These are phyloP conservation scores for Penicillium verrucosum DNA, from an alignment of 2,329 filamentous ascomycete genomes.

Conservation along the genomic window DNA sequence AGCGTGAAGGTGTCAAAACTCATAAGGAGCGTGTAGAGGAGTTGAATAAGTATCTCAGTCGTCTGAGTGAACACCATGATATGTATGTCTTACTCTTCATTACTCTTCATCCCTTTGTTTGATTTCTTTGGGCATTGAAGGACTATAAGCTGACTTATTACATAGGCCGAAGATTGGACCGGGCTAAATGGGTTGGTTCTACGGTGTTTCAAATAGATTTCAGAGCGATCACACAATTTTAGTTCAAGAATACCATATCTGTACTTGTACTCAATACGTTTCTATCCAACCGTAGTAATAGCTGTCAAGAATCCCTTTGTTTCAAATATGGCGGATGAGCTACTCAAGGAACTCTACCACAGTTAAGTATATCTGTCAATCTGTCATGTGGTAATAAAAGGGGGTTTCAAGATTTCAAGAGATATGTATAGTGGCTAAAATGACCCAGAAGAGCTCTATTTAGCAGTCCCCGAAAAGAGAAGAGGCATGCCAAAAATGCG, in stretches of 20 bases:
- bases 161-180: slow-evolving; percentile 42
- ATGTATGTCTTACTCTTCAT: slow-evolving; percentile 57
- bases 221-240: not conserved
- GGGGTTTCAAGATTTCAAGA: not conserved
- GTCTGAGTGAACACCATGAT: slow-evolving; percentile 93
- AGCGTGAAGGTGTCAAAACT: slow-evolving; percentile 85
- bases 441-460: slow-evolving; percentile 20
- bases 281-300: not conserved
- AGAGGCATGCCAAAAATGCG: slow-evolving; percentile 5
- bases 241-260: not conserved
- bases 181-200: slow-evolving; percentile 28
- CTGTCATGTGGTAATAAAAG: not conserved
- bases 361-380: not conserved
- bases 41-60: slow-evolving; percentile 87
- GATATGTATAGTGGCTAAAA: slow-evolving; percentile 5
- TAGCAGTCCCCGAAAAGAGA: slow-evolving; percentile 17
- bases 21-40: slow-evolving; percentile 97
- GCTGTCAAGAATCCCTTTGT: not conserved
- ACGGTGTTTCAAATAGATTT: not conserved
- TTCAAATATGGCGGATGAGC: not conserved
- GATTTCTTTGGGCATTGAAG: not conserved
- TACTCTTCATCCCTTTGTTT: not conserved
- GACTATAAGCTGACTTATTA: slow-evolving; percentile 14
- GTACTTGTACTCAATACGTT: not conserved
- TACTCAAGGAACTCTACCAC: not conserved